A percentile compares a stretch with the other conserved stretches of the same genome.
phyloP scores from a whole-genome alignment of 345 rosid species.

The Bruguiera sexangula region DNA sequence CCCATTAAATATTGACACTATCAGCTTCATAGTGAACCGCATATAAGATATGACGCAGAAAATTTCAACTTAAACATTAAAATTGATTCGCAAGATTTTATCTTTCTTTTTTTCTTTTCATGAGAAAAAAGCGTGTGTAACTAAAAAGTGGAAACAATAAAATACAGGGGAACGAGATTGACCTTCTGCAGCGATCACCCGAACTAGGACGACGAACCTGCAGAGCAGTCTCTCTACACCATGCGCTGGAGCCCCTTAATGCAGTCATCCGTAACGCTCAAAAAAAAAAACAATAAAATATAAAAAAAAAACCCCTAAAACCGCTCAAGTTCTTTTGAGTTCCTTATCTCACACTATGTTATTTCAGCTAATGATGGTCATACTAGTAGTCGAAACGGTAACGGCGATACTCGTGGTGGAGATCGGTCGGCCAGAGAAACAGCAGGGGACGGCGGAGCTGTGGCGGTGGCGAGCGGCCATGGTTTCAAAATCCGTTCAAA shows the following conservation, averaged over 20 bases:
- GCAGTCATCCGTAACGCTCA: constrained; percentile 27
- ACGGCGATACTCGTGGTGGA: background rate
- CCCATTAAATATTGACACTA: too few species aligned
- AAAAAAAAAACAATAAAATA: background rate
- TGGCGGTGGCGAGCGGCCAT: constrained; percentile 2
- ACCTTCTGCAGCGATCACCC: constrained; percentile 42
- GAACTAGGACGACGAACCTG: constrained; percentile 35
- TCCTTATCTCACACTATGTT: background rate
- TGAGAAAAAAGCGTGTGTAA: background rate
- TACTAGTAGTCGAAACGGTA: background rate
- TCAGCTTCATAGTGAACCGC: too few species aligned
- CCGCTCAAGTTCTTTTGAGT: too few species aligned
- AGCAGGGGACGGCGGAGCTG: background rate
- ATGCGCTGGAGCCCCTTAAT: constrained; percentile 38
- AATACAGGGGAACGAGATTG: background rate
- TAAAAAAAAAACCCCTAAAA: too few species aligned
- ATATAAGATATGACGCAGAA: too few species aligned
- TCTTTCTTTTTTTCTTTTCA: too few species aligned
- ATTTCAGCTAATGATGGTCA: background rate
- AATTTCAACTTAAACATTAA: too few species aligned
- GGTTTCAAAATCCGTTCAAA: background rate
- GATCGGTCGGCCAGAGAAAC: background rate
- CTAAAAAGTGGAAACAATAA: background rate
- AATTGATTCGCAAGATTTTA: background rate
- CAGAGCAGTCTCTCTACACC: constrained; percentile 33